Evolutionary conservation across 305 asterid genomes (phyloP), one percentile per base, ranked within the genome.

Genomic region (Fraxinus sp.): DNA sequence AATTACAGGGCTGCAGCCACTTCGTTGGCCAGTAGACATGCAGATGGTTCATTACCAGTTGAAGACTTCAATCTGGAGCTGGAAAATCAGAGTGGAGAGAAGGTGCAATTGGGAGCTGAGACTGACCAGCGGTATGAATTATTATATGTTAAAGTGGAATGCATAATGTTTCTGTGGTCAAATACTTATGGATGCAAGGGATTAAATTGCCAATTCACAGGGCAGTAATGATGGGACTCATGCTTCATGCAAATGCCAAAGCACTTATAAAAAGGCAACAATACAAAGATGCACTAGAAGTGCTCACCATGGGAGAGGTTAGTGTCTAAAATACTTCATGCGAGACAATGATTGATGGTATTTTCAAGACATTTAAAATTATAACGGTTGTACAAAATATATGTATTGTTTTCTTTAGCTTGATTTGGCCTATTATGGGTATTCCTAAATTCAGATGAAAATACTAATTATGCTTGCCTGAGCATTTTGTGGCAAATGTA

Each of bases 161-260:
- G 24, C n/a, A 16, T 71, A 64, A 24, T 80, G 46, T 77, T 78
- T 59, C n/a, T 52, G 77, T 66, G 28, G 64, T 76, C 37, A 71
- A 35, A 77, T 78, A 72, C 35, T 22, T 76, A 59, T 81, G 64
- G 52, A 62, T 87, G 5, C 76, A 78, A 37, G 78, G 46, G 74
- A 36, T 66, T 14, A 41, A 36, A 24, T 70, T 84, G 71, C 66
- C 78, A 14, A 85, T 75, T 89, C 79, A 77, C 89, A 95, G 98
- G 81, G 98, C 98, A 41, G 86, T 96, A 86, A 93, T 96, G 97
- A 94, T 94, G 98, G 99, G 98, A 55, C 97, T 96, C 81, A 92
- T 96, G 99, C 93, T 96, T 83, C 99, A 96, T 78, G 87, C 97
- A 74, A 96, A 92, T 84, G 99, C 89, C 11, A 96, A 92, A 87